Percentiles rank a stretch among this genome's conserved stretches.
Evolutionary conservation across 495 filamentous ascomycete species (phyloP).

Genomic region (Hypoxylon fragiforme): DNA sequence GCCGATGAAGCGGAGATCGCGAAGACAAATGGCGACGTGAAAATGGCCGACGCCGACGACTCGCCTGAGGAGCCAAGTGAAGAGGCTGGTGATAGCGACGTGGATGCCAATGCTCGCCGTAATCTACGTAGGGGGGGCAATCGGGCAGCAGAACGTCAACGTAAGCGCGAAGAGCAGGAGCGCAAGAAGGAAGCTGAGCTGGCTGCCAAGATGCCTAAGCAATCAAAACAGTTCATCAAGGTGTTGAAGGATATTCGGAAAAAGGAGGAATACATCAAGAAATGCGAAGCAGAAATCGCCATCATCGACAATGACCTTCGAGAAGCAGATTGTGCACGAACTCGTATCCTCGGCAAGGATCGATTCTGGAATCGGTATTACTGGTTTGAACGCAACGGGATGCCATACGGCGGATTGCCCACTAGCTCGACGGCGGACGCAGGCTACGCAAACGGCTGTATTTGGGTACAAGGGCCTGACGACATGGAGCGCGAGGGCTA

Average conservation of each 20-base stretch:
- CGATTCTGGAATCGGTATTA: slow-evolving; percentile 98
- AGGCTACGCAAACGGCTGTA: slow-evolving; percentile 86
- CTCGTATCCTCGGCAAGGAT: slow-evolving; percentile 85
- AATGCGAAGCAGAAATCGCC: slow-evolving; percentile 80
- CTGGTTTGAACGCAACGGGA: slow-evolving; percentile 98
- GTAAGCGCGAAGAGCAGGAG: slow-evolving; percentile 83
- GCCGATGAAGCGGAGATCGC: slow-evolving; percentile 42
- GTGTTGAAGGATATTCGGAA: slow-evolving; percentile 85
- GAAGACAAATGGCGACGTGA: slow-evolving; percentile 58
- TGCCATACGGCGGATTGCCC: slow-evolving; percentile 91
- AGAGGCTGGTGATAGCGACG: slow-evolving; percentile 64
- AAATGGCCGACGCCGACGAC: slow-evolving; percentile 65
- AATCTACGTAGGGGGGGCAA: slow-evolving; percentile 77
- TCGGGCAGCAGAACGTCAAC: slow-evolving; percentile 75
- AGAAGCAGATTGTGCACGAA: slow-evolving; percentile 89
- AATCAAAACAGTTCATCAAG: slow-evolving; percentile 80
- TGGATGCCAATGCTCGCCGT: slow-evolving; percentile 65
- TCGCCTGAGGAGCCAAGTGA: slow-evolving; percentile 64
- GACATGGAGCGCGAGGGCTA: slow-evolving; percentile 81
- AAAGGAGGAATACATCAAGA: slow-evolving; percentile 74
- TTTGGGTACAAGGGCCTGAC: slow-evolving; percentile 96
- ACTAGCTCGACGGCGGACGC: slow-evolving; percentile 84
- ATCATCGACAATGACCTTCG: slow-evolving; percentile 87
- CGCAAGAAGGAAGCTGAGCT: slow-evolving; percentile 78
- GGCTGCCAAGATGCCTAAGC: slow-evolving; percentile 82